Evolutionary conservation across 1,139 yeast genomes (phyloP), one percentile per base, ranked within the genome.

Genomic region (Geotrichum carabidarum): DNA sequence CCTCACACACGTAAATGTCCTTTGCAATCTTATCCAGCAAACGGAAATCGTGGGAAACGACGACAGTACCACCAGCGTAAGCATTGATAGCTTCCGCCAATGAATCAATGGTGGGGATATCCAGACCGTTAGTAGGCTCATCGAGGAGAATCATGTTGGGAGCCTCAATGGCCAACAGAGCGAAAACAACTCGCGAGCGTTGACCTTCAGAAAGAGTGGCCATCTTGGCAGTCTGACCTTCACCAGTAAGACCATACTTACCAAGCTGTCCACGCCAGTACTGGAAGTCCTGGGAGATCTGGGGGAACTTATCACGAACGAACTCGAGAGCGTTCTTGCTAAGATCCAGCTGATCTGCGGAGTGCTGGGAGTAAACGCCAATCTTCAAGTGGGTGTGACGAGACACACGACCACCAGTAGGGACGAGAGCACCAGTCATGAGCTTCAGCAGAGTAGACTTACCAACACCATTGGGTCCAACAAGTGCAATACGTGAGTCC

Each of bases 101-200:
- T 45, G 99, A 93, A 75, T 94, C 99, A 69, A 93, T 93, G 49
- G 99, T 91, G 67, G 97, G 88, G 67, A 94, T 91, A 78, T 94
- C 99, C 74, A 94, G 80, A 81, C 98, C 99, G 81, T 93, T 93
- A 65, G 99, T 93, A 81, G 99, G 99, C 84, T 94, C 99, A 78
- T 93, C 99, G 76, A 93, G 80, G 70, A 93, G 78, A 67, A 93
- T 79, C 75, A 93, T 88, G 76, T 93, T 93, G 68, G 99, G 99
- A 62, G 86, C 79, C 76, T 93, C 98, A 65, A 93, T 80, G 49
- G 99, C 99, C 68, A 93, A 80, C 65, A 93, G 78, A 18, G 99
- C 99, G 69, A 93, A 94, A 58, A 93, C 99, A 63, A 93, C 99
- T 77, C 99, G 86, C 60, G 98, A 90, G 79, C 98, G 86, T 80